Evolutionary conservation across 768 basidiomycete genomes (phyloP), one percentile per base, ranked within the genome.

Genomic region (Russula sp.): DNA sequence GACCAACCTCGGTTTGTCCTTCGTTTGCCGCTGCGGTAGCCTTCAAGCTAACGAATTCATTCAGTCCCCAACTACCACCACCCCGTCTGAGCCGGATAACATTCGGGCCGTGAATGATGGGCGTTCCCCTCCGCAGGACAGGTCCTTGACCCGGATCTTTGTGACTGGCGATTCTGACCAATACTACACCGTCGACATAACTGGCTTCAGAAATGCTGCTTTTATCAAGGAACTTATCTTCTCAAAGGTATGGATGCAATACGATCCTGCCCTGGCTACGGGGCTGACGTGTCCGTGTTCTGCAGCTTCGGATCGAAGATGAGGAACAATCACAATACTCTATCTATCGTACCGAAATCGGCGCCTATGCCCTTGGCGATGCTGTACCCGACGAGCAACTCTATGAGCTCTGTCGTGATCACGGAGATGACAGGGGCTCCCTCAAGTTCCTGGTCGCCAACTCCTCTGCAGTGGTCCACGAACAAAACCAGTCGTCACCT

Each of bases 291-390:
- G 38, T 36, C 43, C 48, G 32, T 7, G 25, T 29, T 29, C 25
- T 29, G 25, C 65, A 93, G 90, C 76, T 93, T 64, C 83, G 85
- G 70, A 88, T 98, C 46, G 79, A 80, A 41, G 91, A 93, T 68
- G 94, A 95, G 61, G 91, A 96, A 59, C 86, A 89, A 70, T 72
- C 78, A 8, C 83, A 80, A 34, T 86, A 87, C 70, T 83, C 86
- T 29, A 87, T 98, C 58, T 93, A 90, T 76, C 87, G 85, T 63
- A 96, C 93, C 0, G 89, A 91, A 73, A 87, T 97, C 68, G 90
- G 89, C 61, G 81, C 83, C 32, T 87, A 79, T 65, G 87, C 88
- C 18, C 81, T 88, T 47, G 84, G 90, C 5, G 85, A 85, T 14
- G 83, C 93, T 7, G 74, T 97, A 36, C 75, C 81, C 13, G 83